Percentiles rank a stretch among this genome's conserved stretches.
Conservation (phyloP, 2,329 filamentous ascomycete genomes). For the Laburnicola sp. region DNA sequence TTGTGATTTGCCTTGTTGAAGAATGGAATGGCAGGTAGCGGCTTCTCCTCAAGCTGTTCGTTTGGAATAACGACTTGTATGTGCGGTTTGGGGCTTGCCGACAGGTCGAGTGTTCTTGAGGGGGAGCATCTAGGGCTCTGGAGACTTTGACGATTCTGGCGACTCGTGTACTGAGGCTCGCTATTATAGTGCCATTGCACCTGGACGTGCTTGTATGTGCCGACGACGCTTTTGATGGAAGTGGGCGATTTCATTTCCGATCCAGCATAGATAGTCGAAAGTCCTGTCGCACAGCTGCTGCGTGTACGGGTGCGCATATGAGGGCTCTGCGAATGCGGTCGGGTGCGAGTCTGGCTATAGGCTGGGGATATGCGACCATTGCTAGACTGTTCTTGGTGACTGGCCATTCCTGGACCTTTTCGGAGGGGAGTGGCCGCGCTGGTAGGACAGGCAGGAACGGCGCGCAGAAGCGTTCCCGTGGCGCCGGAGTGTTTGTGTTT, state of each 20-base stretch:
- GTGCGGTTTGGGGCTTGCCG: constrained; percentile 31
- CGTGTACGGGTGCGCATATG: constrained; percentile 22
- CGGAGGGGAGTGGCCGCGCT: constrained; percentile 28
- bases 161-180: constrained; percentile 5
- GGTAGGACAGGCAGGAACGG: constrained; percentile 37
- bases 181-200: constrained; percentile 45
- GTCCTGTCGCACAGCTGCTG: constrained; percentile 22
- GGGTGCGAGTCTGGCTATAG: constrained; percentile 16
- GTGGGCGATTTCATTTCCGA: constrained; percentile 31
- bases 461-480: constrained; percentile 39
- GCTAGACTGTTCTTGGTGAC: constrained; percentile 45
- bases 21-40: constrained; percentile 35
- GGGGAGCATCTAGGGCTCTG: constrained; percentile 12
- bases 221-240: constrained; percentile 43
- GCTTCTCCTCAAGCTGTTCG: constrained; percentile 30
- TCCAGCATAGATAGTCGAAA: constrained; percentile 17
- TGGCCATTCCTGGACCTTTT: constrained; percentile 40
- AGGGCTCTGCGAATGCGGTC: constrained; percentile 20
- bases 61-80: constrained; percentile 46
- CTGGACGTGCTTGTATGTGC: constrained; percentile 51
- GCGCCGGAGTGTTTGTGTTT: constrained; percentile 27
- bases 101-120: constrained; percentile 12
- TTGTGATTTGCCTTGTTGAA: constrained; percentile 25
- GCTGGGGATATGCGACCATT: constrained; percentile 33
- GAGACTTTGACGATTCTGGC: background rate